A percentile compares a stretch with the other conserved stretches of the same genome.
Conservation (phyloP, 176 grass and related monocot genomes). For the Elymus sibiricus region DNA sequence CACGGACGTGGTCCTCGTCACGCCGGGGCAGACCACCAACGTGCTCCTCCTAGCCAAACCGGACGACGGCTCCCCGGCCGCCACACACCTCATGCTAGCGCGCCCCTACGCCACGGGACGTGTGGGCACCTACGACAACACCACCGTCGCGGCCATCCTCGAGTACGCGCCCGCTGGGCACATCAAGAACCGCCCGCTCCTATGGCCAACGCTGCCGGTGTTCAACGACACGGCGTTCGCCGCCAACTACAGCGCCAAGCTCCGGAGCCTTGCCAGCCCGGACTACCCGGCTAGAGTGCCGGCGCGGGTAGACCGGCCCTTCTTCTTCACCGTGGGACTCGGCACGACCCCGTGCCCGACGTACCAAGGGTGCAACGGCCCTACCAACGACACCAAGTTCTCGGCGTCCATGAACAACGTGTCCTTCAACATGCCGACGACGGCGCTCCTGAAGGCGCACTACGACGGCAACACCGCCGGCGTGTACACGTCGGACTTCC, state of each 20-base stretch:
- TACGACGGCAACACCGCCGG: constrained; percentile 20
- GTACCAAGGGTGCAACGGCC: constrained; percentile 67
- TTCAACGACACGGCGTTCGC: constrained; percentile 67
- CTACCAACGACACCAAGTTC: constrained; percentile 67
- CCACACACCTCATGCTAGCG: constrained; percentile 59
- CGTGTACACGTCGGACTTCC: constrained; percentile 71
- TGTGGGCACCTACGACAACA: constrained; percentile 69
- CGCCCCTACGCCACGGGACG: constrained; percentile 50
- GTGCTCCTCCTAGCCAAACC: constrained; percentile 59
- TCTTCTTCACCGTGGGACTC: constrained; percentile 85
- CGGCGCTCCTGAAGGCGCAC: constrained; percentile 60
- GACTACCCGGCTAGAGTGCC: constrained; percentile 57
- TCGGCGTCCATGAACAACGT: constrained; percentile 68
- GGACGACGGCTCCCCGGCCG: background rate
- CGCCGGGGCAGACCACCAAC: constrained; percentile 75
- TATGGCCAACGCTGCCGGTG: constrained; percentile 37
- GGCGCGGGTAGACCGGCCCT: constrained; percentile 34
- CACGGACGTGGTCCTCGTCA: constrained; percentile 50
- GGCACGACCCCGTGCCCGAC: constrained; percentile 56
- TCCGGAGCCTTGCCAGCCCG: constrained; percentile 46
- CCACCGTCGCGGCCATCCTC: constrained; percentile 55
- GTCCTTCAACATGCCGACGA: constrained; percentile 57
- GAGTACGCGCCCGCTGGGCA: constrained; percentile 39
- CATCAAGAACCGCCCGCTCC: constrained; percentile 41
- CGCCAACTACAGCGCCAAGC: constrained; percentile 38